Evolutionary conservation across 2,329 filamentous ascomycete species (phyloP).

Genomic region (Scedosporium dehoogii): DNA sequence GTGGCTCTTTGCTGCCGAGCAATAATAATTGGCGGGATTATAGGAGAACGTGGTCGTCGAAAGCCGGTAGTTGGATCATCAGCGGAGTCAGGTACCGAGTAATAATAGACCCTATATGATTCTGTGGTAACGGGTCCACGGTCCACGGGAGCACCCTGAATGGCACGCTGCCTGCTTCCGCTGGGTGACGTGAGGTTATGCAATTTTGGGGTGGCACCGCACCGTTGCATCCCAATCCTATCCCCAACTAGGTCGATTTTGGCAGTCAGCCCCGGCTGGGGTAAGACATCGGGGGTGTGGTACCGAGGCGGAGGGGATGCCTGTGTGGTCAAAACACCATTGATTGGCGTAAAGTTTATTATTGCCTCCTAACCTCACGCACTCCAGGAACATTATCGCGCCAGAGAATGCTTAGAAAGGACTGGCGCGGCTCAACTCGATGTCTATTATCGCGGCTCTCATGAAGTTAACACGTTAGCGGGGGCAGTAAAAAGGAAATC

Average conservation of each 20-base stretch:
- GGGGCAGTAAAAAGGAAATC: no score
- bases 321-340: no score
- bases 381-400: no score
- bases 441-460: no score
- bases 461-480: no score
- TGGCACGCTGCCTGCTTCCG: neutral
- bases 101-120: neutral
- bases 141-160: neutral
- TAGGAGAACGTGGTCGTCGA: neutral
- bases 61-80: neutral
- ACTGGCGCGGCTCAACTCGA: no score
- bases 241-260: neutral
- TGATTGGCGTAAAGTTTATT: no score
- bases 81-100: neutral
- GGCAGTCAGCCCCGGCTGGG: neutral
- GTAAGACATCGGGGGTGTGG: neutral
- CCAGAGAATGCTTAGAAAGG: no score
- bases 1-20: neutral
- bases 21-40: neutral
- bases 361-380: no score
- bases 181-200: neutral
- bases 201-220: neutral
- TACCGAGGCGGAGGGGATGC: neutral
- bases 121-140: conserved; percentile 1
- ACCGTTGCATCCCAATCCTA: neutral